Conservation (phyloP, 768 basidiomycete genomes). For the Cystofilobasidium capitatum region DNA sequence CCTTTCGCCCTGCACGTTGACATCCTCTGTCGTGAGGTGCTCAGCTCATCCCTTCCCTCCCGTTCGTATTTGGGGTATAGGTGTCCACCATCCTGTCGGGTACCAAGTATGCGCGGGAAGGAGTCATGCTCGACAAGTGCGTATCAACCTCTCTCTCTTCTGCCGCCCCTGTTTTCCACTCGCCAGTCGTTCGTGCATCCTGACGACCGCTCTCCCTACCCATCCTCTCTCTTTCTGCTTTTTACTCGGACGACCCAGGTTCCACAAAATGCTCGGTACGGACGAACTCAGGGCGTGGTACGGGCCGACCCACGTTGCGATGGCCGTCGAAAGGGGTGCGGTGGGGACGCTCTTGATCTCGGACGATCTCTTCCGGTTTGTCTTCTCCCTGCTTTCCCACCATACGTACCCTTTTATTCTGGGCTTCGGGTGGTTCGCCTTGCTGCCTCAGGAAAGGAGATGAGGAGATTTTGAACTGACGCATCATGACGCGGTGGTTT, state of each 20-base stretch:
- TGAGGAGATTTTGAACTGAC: neutral
- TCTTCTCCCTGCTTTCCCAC: neutral
- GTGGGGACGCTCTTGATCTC: conserved; percentile 90
- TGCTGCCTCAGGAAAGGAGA: no score
- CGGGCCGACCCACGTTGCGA: conserved; percentile 82
- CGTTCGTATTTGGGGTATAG: no score
- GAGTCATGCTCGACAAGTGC: conserved; percentile 78
- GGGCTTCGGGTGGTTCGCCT: no score
- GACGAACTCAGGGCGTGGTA: conserved; percentile 99
- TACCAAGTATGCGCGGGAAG: conserved; percentile 93
- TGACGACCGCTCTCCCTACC: conserved; percentile 6
- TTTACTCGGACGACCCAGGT: conserved; percentile 46
- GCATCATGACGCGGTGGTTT: neutral
- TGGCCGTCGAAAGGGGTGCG: conserved; percentile 87
- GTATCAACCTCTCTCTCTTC: no score
- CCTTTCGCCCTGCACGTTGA: neutral
- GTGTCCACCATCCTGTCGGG: conserved; percentile 41
- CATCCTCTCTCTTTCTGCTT: neutral
- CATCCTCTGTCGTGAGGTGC: no score
- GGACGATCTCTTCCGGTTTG: conserved; percentile 82
- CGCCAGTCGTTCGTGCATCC: neutral
- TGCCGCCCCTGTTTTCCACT: no score
- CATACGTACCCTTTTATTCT: neutral
- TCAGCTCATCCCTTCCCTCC: no score
- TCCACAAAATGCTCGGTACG: conserved; percentile 91